Base-by-base conservation (phyloP, 2,329 filamentous ascomycete species). In the Sclerotinia borealis region DNA sequence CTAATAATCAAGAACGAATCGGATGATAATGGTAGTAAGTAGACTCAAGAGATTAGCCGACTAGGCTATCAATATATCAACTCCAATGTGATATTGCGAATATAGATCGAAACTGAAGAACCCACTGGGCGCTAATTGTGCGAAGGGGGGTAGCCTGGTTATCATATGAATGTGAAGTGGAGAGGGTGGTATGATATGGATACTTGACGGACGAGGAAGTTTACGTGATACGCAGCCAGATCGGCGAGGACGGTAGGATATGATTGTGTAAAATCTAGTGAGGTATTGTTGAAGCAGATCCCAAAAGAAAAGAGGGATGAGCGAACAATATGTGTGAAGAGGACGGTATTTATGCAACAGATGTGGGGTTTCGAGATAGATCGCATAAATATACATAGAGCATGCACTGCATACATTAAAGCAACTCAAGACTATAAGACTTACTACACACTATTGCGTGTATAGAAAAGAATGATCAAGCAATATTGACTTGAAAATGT, bases 281-380 rank as follows among this genome's bases (percentile, higher is more conserved):
- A 48, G 47, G 17, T n/a, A 10, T 31, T 31, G 27, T 31, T 49
- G 22, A n/a, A 41, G 39, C 1, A n/a, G 19, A 41, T 41, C 1
- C 39, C 6, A 41, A 7, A 41, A 2, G n/a, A 4, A 41, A n/a
- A 2, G n/a, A 4, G n/a, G 9, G 39, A n/a, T 41, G 17, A 17
- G 39, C 19, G 8, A 41, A 17, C 39, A n/a, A 6, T n/a, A 17
- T 6, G 6, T 41, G 39, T 19, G 39, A 19, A 2, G 39, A n/a
- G n/a, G 19, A 9, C 4, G 19, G 8, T 8, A 43, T 7, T 10
- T 43, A 8, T 43, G 39, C 4, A 22, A 43, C 8, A 43, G 39
- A 22, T 1, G 4, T 0, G 8, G 10, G 4, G 19, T 43, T 17
- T 3, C 1, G 19, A n/a, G 39, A 17, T 6, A 3, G 19, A n/a